A percentile compares a stretch with the other conserved stretches of the same genome.
These are phyloP conservation scores for Umbelopsis sp. DNA, from an alignment of 192 early-diverging fungal genomes.

Conservation along the genomic window DNA sequence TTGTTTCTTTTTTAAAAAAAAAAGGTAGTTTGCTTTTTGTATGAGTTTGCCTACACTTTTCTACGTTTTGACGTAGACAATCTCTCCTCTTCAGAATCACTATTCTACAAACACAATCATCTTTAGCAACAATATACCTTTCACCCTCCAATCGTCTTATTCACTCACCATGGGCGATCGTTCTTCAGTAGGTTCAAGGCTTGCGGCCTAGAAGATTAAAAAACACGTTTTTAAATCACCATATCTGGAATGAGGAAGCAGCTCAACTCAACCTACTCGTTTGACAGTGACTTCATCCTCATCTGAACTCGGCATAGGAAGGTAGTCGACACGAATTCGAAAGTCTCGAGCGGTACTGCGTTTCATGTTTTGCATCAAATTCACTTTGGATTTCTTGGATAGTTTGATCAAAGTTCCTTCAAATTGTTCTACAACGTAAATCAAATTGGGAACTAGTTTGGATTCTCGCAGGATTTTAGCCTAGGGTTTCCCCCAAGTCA, in stretches of 20 bases:
- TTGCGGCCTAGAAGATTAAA: not conserved
- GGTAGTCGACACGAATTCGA: constrained; percentile 57
- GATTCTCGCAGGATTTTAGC: constrained; percentile 70
- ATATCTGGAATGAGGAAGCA: not conserved
- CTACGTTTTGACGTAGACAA: not conserved
- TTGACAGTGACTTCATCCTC: constrained; percentile 35
- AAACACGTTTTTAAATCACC: constrained; percentile 13
- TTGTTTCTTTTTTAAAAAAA: too few relatives aligned
- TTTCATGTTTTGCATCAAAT: constrained; percentile 76
- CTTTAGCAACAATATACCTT: not conserved
- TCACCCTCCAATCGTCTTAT: not conserved
- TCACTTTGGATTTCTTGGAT: constrained; percentile 66
- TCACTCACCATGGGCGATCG: not conserved
- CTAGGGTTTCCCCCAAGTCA: constrained; percentile 11
- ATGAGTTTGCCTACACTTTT: not conserved
- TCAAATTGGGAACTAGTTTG: constrained; percentile 68
- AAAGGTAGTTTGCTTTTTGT: too few relatives aligned
- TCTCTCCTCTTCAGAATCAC: not conserved
- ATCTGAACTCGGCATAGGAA: constrained; percentile 43
- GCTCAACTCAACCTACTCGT: not conserved
- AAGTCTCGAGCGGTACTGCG: constrained; percentile 82
- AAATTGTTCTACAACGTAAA: constrained; percentile 76
- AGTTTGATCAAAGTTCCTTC: constrained; percentile 74
- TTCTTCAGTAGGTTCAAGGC: not conserved
- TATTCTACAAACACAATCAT: not conserved